Conservation (phyloP, 805 yeast genomes). For the Candida mattraensis region DNA sequence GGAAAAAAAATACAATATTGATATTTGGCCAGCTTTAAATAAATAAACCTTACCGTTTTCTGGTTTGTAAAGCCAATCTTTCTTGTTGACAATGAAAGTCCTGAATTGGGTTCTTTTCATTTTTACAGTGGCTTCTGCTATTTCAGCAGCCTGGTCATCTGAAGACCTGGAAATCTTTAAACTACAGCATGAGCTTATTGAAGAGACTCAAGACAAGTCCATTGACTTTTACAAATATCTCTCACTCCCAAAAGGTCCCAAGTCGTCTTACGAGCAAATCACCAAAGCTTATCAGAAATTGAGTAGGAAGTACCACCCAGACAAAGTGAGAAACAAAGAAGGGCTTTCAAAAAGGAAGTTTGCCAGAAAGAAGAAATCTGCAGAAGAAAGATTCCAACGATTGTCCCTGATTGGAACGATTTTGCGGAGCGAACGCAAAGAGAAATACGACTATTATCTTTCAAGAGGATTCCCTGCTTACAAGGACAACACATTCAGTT, state of each 20-base stretch:
- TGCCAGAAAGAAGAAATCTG: slow-evolving; percentile 40
- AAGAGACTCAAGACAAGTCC: slow-evolving; percentile 44
- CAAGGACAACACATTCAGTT: slow-evolving; percentile 63
- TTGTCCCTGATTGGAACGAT: slow-evolving; percentile 76
- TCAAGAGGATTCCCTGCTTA: slow-evolving; percentile 84
- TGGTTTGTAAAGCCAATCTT: not conserved
- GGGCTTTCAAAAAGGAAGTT: slow-evolving; percentile 33
- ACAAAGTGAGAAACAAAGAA: slow-evolving; percentile 53
- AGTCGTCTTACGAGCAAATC: slow-evolving; percentile 53
- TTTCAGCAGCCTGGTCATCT: slow-evolving; percentile 29
- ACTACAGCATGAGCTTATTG: slow-evolving; percentile 61
- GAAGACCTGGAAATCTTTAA: slow-evolving; percentile 82
- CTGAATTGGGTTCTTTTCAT: slow-evolving; percentile 12
- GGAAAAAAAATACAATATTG: too few species aligned
- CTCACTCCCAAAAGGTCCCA: slow-evolving; percentile 41
- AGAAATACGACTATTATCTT: slow-evolving; percentile 82
- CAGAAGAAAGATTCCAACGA: slow-evolving; percentile 72
- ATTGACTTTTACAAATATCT: slow-evolving; percentile 71
- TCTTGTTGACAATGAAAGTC: slow-evolving; percentile 10
- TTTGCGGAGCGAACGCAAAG: slow-evolving; percentile 59
- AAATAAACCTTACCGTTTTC: not conserved
- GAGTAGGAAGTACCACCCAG: slow-evolving; percentile 82
- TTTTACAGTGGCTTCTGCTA: slow-evolving; percentile 2
- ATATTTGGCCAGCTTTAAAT: not conserved
- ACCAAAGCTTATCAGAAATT: slow-evolving; percentile 67